Conservation (phyloP, 495 filamentous ascomycete species). For the Aspergillus hancockii region DNA sequence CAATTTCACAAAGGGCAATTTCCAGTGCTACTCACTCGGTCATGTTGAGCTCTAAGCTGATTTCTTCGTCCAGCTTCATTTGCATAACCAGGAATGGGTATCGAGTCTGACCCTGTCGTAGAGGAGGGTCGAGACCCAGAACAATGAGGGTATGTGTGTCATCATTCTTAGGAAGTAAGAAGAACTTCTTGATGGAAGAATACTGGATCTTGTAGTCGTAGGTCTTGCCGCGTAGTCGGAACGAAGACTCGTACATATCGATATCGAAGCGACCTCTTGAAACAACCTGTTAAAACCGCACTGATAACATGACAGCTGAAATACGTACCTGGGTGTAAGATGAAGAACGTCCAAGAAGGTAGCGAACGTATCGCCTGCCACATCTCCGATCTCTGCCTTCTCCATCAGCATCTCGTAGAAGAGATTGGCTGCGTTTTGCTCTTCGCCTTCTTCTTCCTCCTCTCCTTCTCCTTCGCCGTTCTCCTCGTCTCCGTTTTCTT, state of each 20-base stretch:
- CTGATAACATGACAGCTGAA: too few species aligned
- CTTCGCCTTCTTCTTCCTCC: slow-evolving; percentile 69
- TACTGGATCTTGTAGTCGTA: slow-evolving; percentile 99
- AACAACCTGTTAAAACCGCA: slow-evolving; percentile 30
- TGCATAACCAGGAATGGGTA: slow-evolving; percentile 99
- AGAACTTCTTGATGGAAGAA: slow-evolving; percentile 96
- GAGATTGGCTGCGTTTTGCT: slow-evolving; percentile 88
- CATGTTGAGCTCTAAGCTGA: slow-evolving; percentile 94
- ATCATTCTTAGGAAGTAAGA: slow-evolving; percentile 96
- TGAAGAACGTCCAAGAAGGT: slow-evolving; percentile 97
- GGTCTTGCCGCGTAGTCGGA: slow-evolving; percentile 96
- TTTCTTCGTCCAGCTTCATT: slow-evolving; percentile 96
- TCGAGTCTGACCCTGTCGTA: slow-evolving; percentile 95
- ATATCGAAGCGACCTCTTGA: slow-evolving; percentile 98
- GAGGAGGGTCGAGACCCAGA: slow-evolving; percentile 90
- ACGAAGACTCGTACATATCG: slow-evolving; percentile 98
- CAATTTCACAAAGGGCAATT: not conserved
- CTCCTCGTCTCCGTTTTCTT: slow-evolving; percentile 68
- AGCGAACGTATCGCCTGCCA: slow-evolving; percentile 94
- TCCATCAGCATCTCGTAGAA: slow-evolving; percentile 98
- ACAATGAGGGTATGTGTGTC: slow-evolving; percentile 93
- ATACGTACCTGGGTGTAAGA: slow-evolving; percentile 84
- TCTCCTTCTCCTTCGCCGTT: slow-evolving; percentile 71
- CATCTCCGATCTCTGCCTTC: slow-evolving; percentile 98
- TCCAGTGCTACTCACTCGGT: slow-evolving; percentile 65